A percentile compares a stretch with the other conserved stretches of the same genome.
Evolutionary conservation across 1,139 yeast species (phyloP).

Genomic region (Magnusiomyces ingens): DNA sequence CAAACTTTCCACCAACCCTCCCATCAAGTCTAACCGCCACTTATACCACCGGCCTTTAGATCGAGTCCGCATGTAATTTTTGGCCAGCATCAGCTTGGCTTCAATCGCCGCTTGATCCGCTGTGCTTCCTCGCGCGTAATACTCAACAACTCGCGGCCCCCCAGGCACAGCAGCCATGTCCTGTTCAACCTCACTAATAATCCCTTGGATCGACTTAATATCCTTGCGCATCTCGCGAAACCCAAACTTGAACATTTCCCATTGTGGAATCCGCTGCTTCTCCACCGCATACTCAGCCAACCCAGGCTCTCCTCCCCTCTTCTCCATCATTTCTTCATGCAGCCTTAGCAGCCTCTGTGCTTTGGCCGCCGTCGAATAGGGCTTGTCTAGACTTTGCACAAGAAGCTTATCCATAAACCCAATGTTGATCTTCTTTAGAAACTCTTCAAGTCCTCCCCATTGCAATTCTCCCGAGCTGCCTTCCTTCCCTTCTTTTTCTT

Average conservation of each 20-base stretch:
- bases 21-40: slow-evolving; percentile 48
- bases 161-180: slow-evolving; percentile 24
- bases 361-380: slow-evolving; percentile 8
- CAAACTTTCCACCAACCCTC: slow-evolving; percentile 39
- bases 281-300: slow-evolving; percentile 26
- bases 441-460: slow-evolving; percentile 21
- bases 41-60: slow-evolving; percentile 52
- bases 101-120: slow-evolving; percentile 39
- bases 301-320: slow-evolving; percentile 13
- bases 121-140: slow-evolving; percentile 36
- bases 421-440: slow-evolving; percentile 28
- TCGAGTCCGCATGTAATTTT: slow-evolving; percentile 45
- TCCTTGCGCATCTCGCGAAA: slow-evolving; percentile 47
- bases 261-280: slow-evolving; percentile 26
- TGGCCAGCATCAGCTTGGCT: slow-evolving; percentile 43
- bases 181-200: slow-evolving; percentile 36
- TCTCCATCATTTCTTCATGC: neutral
- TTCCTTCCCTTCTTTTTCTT: neutral
- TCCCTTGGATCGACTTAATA: slow-evolving; percentile 28
- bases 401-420: slow-evolving; percentile 32
- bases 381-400: slow-evolving; percentile 17
- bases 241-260: slow-evolving; percentile 34
- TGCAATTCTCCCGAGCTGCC: no score
- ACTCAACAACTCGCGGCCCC: slow-evolving; percentile 46
- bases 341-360: slow-evolving; percentile 13